A percentile compares a stretch with the other conserved stretches of the same genome.
phyloP scores from a whole-genome alignment of 305 asterid genomes.

The Striga hermonthica region DNA sequence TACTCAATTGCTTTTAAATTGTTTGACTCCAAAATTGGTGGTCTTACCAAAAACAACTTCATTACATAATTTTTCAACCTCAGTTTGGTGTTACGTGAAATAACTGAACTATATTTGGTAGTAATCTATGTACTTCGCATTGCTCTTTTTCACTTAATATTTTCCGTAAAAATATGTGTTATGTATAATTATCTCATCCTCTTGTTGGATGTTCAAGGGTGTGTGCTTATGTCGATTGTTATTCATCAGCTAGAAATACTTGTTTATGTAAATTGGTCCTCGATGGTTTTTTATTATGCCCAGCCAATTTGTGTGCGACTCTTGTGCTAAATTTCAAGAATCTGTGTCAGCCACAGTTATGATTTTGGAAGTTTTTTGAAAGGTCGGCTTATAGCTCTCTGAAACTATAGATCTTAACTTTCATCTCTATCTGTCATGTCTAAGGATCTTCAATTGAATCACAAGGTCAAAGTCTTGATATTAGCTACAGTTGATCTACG shows the following conservation, averaged over 20 bases:
- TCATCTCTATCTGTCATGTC: conserved; percentile 15
- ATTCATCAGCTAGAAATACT: conserved; percentile 9
- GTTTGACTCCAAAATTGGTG: neutral
- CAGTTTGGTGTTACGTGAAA: neutral
- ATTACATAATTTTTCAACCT: neutral
- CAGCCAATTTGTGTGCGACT: conserved; percentile 10
- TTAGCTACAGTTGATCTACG: conserved; percentile 21
- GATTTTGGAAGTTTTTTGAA: conserved; percentile 22
- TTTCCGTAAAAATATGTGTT: conserved; percentile 1
- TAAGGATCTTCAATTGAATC: neutral
- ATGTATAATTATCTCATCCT: conserved; percentile 8
- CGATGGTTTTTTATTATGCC: conserved; percentile 4
- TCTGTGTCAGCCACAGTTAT: neutral
- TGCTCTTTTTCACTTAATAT: conserved; percentile 18
- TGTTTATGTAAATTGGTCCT: conserved; percentile 19
- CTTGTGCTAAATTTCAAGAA: conserved; percentile 14
- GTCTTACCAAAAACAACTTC: neutral
- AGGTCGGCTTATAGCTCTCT: neutral
- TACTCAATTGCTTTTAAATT: conserved; percentile 33
- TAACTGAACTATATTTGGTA: neutral
- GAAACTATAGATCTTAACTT: neutral
- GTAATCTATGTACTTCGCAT: conserved; percentile 4
- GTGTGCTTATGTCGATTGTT: conserved; percentile 14
- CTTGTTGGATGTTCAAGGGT: conserved; percentile 26
- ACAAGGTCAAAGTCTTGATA: neutral